Base-by-base conservation (phyloP, 2,329 filamentous ascomycete species). In the Xylaria polymorpha region DNA sequence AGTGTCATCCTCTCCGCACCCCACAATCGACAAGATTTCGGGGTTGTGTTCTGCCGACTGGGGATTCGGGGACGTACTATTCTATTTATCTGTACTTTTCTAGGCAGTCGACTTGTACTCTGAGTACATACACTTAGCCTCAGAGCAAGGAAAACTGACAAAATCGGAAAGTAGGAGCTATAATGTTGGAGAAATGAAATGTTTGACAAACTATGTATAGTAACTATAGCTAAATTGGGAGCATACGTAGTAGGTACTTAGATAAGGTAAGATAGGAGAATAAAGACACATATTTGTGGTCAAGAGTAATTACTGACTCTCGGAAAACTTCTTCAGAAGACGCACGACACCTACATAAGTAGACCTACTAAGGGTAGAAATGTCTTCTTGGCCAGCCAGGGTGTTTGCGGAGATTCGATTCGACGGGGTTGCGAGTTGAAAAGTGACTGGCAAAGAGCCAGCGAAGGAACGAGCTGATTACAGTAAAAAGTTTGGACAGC, bases 1-100 rank as follows among this genome's bases (percentile, higher is more conserved):
- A n/a, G 22, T 32, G 55, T 55, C n/a, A 8, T 15, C 56, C 12
- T 62, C 60, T 57, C 64, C 60, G 55, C 64, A 61, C 67, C 63
- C 63, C 67, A 53, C 51, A 66, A n/a, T 50, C 20, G 64, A 64
- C 43, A 35, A 37, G 48, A 53, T 12, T 32, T 43, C 39, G 41
- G 59, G 53, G 44, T 41, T n/a, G 64, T 51, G 62, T 56, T 62
- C 39, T 61, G 41, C 37, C 44, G 66, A 64, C 46, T 18, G 18
- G 46, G 35, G 25, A 18, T 46, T 67, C 22, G 35, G 44, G 35
- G 37, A 41, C 18, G 20, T 37, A 25, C 10, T 25, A 14, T 57
- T 3, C 37, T 57, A 3, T 10, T 51, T 18, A 4, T 1, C 14
- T 32, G 6, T 32, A 18, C 1, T 7, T 51, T n/a, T 14, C 12